Base-by-base conservation (phyloP, 345 rosid species). In the Gossypium stocksii region DNA sequence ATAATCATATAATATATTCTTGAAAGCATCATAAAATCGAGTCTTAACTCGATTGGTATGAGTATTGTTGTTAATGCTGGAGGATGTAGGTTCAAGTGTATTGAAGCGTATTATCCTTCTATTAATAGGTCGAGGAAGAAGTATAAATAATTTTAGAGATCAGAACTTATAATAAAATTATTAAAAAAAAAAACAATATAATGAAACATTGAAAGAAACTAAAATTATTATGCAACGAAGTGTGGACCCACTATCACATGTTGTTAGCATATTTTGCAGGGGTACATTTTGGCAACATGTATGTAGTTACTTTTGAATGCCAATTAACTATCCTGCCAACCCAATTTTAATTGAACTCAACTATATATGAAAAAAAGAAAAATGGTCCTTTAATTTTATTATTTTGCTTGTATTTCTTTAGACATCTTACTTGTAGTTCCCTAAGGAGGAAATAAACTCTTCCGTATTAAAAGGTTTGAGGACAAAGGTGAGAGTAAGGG, bases 201-300 rank as follows among this genome's bases (percentile, higher is more conserved):
- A 13, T 0, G 22, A 17, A 17, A 2, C 5, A 45, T 48, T 14
- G 2, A 7, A 13, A 15, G 72, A 25, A 13, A 49, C 38, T 0
- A 4, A 34, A 4, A 34, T 34, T 34, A 68, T 9, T 13, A 3
- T 7, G 38, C 23, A 1, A 15, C 52, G 14, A 49, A 68, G 58
- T 25, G 44, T 68, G 72, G 72, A 68, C 72, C 72, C 57, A 46
- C 7, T 3, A 25, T 68, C 72, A 68, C 72, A 49, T 68, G 72
- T 8, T 68, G 4, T 25, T 52, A 9, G 57, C 20, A 52, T 52
- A 52, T 52, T 17, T 52, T 52, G 7, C 6, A 52, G 10, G 9
- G 51, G 51, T 0, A 46, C 13, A 46, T 46, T 52, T 17, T 52
- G 57, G 57, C 20, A 16, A 52, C 7, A 52, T 52, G 57, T 52